Evolutionary conservation across 345 rosid genomes (phyloP).

Genomic region (Linum trigynum): DNA sequence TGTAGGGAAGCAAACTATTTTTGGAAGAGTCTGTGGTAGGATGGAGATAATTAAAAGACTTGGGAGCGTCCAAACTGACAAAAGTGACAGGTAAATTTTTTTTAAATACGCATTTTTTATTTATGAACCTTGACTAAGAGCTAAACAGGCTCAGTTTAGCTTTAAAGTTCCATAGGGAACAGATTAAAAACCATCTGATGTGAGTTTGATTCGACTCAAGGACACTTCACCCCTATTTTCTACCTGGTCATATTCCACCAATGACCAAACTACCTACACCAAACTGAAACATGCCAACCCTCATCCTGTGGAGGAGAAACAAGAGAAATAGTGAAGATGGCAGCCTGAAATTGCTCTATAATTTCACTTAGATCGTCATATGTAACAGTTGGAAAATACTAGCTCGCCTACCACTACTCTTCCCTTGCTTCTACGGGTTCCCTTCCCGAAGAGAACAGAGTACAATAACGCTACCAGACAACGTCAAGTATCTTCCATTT

Average conservation of each 20-base stretch:
- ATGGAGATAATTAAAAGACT: constrained; percentile 96
- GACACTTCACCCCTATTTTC: too few relatives aligned
- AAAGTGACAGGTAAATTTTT: constrained; percentile 59
- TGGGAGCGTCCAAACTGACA: constrained; percentile 93
- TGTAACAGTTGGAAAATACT: not conserved
- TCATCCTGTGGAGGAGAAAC: too few relatives aligned
- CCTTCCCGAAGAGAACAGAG: not conserved
- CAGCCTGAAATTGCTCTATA: too few relatives aligned
- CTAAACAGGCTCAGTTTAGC: not conserved
- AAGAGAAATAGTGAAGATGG: too few relatives aligned
- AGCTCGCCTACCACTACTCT: not conserved
- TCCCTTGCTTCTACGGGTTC: not conserved
- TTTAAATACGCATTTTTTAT: too few relatives aligned
- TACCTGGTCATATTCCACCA: too few relatives aligned
- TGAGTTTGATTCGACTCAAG: too few relatives aligned
- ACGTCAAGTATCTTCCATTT: not conserved
- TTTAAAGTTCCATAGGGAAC: too few relatives aligned
- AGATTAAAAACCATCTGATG: too few relatives aligned
- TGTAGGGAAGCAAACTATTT: constrained; percentile 86
- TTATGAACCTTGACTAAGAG: too few relatives aligned
- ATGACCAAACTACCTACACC: too few relatives aligned
- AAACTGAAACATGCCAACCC: too few relatives aligned
- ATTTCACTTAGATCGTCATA: not conserved
- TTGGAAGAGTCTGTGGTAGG: constrained; percentile 85
- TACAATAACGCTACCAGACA: not conserved